phyloP scores from a whole-genome alignment of 768 basidiomycete genomes.

The Kwoniella shandongensis region DNA sequence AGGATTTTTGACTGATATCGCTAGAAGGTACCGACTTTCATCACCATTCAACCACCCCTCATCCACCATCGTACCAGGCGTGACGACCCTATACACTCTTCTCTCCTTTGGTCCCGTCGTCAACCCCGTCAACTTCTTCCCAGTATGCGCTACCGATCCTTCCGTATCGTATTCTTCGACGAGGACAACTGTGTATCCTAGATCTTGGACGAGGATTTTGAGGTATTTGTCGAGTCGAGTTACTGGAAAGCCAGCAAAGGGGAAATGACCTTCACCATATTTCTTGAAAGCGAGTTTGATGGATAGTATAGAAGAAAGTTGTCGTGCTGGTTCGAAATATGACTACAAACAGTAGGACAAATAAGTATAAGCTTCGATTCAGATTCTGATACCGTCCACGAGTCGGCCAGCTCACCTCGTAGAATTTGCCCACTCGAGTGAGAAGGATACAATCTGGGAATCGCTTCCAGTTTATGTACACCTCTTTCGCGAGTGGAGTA shows the following conservation, averaged over 20 bases:
- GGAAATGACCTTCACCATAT: constrained; percentile 52
- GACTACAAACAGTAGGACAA: too few relatives aligned
- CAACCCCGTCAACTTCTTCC: constrained; percentile 10
- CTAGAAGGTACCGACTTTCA: constrained; percentile 86
- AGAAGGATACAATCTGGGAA: constrained; percentile 88
- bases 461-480: constrained; percentile 67
- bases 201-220: constrained; percentile 77
- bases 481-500: constrained; percentile 66
- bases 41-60: constrained; percentile 80
- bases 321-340: constrained; percentile 85
- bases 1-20: constrained; percentile 57
- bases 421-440: constrained; percentile 91
- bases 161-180: constrained; percentile 77
- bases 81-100: constrained; percentile 80
- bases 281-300: constrained; percentile 65
- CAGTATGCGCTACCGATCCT: constrained; percentile 25
- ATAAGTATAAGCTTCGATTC: background rate
- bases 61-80: constrained; percentile 91
- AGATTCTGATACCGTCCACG: background rate
- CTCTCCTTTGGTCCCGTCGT: constrained; percentile 52
- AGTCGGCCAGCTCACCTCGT: constrained; percentile 65
- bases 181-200: constrained; percentile 82
- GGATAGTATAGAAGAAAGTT: constrained; percentile 71
- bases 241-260: constrained; percentile 90
- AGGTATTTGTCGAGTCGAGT: constrained; percentile 80